Evolutionary conservation across 1,284 basidiomycete genomes (phyloP).

Genomic region (Puccinia sorghi): DNA sequence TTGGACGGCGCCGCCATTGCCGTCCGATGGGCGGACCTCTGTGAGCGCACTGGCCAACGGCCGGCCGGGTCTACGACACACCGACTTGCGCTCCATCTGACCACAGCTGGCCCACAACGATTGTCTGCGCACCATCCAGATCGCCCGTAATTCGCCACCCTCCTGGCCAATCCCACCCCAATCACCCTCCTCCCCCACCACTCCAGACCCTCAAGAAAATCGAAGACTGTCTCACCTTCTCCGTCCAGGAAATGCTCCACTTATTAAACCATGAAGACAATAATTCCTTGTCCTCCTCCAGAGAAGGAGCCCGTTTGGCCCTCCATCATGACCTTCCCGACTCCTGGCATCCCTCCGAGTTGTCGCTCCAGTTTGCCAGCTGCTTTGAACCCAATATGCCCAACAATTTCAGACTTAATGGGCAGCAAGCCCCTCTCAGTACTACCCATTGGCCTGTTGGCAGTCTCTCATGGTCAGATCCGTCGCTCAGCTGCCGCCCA

Average conservation of each 20-base stretch:
- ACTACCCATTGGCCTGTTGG: too few relatives aligned
- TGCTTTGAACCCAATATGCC: too few relatives aligned
- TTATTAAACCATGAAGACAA: neutral
- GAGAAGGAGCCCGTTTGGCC: neutral
- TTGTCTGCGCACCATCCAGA: neutral
- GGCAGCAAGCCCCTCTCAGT: too few relatives aligned
- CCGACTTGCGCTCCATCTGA: neutral
- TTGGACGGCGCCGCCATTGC: neutral
- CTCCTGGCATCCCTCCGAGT: too few relatives aligned
- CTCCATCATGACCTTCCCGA: neutral
- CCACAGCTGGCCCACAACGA: neutral
- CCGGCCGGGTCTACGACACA: neutral
- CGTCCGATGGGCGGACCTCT: neutral
- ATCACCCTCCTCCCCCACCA: too few relatives aligned
- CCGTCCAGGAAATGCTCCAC: neutral
- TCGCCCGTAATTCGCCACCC: too few relatives aligned
- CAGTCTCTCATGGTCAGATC: too few relatives aligned
- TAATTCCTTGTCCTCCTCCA: neutral
- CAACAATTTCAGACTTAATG: too few relatives aligned
- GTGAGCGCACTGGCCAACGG: neutral
- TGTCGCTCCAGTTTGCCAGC: too few relatives aligned
- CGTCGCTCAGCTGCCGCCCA: too few relatives aligned
- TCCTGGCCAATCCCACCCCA: too few relatives aligned
- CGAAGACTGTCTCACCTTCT: constrained; percentile 10
- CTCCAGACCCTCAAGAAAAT: neutral